A percentile compares a stretch with the other conserved stretches of the same genome.
phyloP scores from a whole-genome alignment of 371 early-diverging fungal genomes.

The Rhizopus stolonifer region DNA sequence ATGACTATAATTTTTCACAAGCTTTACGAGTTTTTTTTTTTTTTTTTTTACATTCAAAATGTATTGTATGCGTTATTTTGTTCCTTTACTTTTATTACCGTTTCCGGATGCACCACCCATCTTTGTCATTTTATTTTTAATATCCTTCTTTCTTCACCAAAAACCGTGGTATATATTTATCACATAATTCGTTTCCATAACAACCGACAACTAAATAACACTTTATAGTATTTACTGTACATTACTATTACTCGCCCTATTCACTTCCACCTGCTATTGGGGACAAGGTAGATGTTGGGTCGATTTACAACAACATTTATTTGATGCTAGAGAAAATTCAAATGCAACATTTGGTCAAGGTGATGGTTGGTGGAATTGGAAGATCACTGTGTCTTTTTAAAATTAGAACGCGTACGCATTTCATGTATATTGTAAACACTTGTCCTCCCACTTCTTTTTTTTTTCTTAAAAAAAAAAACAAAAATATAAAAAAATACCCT shows the following conservation, averaged over 20 bases:
- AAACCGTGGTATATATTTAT: constrained; percentile 67
- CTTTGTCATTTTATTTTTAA: constrained; percentile 59
- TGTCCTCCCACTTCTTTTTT: too few species aligned
- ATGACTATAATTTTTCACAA: too few species aligned
- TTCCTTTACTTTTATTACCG: constrained; percentile 63
- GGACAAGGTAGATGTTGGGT: constrained; percentile 71
- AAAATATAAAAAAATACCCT: too few species aligned
- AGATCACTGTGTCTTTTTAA: constrained; percentile 45
- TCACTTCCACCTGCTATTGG: constrained; percentile 71
- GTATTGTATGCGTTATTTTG: constrained; percentile 67
- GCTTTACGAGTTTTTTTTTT: too few species aligned
- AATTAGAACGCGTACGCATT: not conserved
- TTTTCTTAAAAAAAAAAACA: too few species aligned
- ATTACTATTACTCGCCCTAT: constrained; percentile 56
- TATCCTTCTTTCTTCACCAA: constrained; percentile 66
- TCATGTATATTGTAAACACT: not conserved
- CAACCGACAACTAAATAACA: too few species aligned
- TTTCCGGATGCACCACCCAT: constrained; percentile 70
- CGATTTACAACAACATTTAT: constrained; percentile 46
- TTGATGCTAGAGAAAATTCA: constrained; percentile 42
- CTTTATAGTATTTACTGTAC: constrained; percentile 59
- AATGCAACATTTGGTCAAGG: constrained; percentile 52
- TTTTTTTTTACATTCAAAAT: constrained; percentile 24
- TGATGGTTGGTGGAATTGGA: constrained; percentile 55
- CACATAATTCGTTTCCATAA: not conserved